These are phyloP conservation scores for Fraxinus greggii DNA, from an alignment of 305 asterid species.

Conservation along the genomic window DNA sequence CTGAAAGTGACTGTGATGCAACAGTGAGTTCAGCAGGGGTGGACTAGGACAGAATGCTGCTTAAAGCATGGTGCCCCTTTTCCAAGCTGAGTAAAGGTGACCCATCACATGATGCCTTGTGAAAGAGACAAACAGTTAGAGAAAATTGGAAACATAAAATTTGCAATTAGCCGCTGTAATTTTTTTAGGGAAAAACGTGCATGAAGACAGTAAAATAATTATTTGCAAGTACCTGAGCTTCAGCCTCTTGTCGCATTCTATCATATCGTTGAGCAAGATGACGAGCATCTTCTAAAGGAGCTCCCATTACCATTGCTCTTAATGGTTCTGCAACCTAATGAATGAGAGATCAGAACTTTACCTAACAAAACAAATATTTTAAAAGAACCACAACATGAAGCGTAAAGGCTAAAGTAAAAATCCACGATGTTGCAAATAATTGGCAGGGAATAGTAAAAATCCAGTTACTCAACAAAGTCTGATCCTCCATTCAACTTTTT, in stretches of 20 bases:
- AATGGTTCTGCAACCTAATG: constrained; percentile 94
- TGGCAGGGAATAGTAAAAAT: neutral
- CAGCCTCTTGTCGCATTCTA: constrained; percentile 97
- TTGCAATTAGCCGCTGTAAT: neutral
- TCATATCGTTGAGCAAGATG: constrained; percentile 99
- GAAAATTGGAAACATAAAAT: constrained; percentile 1
- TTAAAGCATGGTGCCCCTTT: neutral
- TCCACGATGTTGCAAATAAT: neutral
- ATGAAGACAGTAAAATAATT: neutral
- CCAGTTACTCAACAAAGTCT: neutral
- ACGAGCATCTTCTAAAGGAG: constrained; percentile 98
- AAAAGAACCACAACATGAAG: constrained; percentile 13
- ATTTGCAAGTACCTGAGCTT: constrained; percentile 78
- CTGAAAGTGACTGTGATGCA: neutral
- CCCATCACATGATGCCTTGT: neutral
- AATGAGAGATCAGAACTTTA: constrained; percentile 15
- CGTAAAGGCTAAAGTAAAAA: constrained; percentile 5
- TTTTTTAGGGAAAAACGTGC: neutral
- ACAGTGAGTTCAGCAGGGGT: neutral
- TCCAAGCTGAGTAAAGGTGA: neutral
- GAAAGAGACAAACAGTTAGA: neutral
- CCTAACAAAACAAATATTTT: neutral
- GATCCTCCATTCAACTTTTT: neutral
- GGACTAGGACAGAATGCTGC: neutral
- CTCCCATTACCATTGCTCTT: constrained; percentile 99